Conservation (phyloP, 176 grass and related monocot genomes). For the Triticum aestivum region DNA sequence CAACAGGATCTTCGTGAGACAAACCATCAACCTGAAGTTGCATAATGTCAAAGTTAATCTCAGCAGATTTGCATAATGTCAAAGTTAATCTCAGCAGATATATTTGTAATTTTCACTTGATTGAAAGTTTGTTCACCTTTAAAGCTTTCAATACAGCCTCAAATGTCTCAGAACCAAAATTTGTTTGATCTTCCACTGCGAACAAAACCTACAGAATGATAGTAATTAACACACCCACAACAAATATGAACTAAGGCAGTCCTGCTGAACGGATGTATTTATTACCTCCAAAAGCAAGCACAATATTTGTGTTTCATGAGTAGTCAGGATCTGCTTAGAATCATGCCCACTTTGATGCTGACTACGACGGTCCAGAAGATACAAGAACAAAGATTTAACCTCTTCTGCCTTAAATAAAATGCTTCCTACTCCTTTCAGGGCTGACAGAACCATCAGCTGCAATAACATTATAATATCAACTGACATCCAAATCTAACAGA, state of each 20-base stretch:
- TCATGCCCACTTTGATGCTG: conserved; percentile 31
- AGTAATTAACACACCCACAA: conserved; percentile 15
- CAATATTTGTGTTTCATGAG: conserved; percentile 62
- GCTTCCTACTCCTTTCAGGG: conserved; percentile 85
- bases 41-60: conserved; percentile 32
- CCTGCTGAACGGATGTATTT: not conserved
- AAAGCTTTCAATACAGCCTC: conserved; percentile 55
- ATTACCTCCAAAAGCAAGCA: conserved; percentile 98
- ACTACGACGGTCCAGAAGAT: conserved; percentile 53
- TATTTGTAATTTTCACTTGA: conserved; percentile 22
- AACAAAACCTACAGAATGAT: conserved; percentile 51
- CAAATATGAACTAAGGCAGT: conserved; percentile 13
- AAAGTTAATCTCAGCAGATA: conserved; percentile 30
- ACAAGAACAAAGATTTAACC: conserved; percentile 58
- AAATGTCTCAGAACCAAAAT: conserved; percentile 40
- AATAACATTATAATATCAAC: conserved; percentile 16
- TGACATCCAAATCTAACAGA: not conserved
- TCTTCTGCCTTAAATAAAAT: conserved; percentile 59
- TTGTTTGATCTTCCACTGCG: conserved; percentile 31
- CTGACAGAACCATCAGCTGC: conserved; percentile 75
- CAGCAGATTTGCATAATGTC: conserved; percentile 35
- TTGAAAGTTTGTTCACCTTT: conserved; percentile 60
- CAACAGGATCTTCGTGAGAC: conserved; percentile 48
- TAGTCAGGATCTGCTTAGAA: conserved; percentile 46
- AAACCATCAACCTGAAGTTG: conserved; percentile 65